Percentiles rank a stretch among this genome's conserved stretches.
Conservation (phyloP, 139 green algal genomes). For the Micractinium sp. region DNA sequence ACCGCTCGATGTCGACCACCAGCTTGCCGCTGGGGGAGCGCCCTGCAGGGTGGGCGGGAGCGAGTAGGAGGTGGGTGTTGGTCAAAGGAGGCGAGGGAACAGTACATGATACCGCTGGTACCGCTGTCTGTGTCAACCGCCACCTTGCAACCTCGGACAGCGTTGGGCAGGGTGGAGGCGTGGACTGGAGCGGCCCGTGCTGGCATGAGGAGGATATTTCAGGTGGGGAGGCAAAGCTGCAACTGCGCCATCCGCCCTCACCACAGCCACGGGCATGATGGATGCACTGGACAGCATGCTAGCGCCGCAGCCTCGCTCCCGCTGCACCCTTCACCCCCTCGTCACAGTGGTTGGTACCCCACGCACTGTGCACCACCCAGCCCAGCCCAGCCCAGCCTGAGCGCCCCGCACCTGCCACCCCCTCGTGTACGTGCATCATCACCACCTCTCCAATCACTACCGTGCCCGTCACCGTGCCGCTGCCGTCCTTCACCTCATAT, state of each 20-base stretch:
- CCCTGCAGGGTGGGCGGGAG: background rate
- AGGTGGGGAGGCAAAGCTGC: no score
- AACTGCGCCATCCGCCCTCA: no score
- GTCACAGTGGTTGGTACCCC: no score
- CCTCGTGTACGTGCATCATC: constrained; percentile 80
- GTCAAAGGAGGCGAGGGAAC: background rate
- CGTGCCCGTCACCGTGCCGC: constrained; percentile 57
- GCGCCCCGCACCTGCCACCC: constrained; percentile 51
- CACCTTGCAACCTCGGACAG: no score
- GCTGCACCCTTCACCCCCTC: no score
- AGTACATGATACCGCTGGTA: background rate
- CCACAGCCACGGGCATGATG: no score
- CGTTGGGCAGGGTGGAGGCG: no score
- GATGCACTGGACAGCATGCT: background rate
- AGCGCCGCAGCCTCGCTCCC: background rate
- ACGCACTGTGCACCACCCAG: no score
- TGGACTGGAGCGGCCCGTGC: no score
- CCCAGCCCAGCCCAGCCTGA: background rate
- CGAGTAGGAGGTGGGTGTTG: background rate
- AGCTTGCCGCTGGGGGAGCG: constrained; percentile 64
- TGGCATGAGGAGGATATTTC: no score
- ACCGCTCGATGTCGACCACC: constrained; percentile 72
- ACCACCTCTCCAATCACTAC: constrained; percentile 91
- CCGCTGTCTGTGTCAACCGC: no score
- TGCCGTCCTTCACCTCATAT: constrained; percentile 69